Evolutionary conservation across 441 rosid genomes (phyloP).

Genomic region (Cnidoscolus chayamansa): DNA sequence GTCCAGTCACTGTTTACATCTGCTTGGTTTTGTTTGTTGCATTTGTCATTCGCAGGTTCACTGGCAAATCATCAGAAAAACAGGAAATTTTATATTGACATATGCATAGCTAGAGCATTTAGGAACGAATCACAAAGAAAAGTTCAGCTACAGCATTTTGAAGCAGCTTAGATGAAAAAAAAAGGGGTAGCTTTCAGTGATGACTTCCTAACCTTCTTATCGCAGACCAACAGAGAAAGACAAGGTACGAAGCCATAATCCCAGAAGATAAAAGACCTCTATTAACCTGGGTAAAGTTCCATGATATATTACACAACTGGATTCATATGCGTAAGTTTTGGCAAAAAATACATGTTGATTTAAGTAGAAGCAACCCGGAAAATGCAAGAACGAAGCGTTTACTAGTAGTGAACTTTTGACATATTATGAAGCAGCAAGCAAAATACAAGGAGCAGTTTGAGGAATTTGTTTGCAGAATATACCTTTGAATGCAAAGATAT

Average conservation of each 20-base stretch:
- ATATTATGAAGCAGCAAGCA: background rate
- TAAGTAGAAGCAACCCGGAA: background rate
- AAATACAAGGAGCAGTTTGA: background rate
- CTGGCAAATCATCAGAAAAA: constrained; percentile 36
- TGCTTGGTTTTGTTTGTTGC: constrained; percentile 42
- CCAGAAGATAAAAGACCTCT: constrained; percentile 76
- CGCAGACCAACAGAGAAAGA: constrained; percentile 91
- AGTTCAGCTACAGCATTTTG: too few relatives aligned
- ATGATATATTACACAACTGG: background rate
- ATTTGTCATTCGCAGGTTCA: constrained; percentile 57
- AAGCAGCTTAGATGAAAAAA: too few relatives aligned
- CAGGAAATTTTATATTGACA: background rate
- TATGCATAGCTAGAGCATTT: background rate
- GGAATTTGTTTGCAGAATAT: constrained; percentile 10
- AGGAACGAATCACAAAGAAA: too few relatives aligned
- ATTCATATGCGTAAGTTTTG: background rate
- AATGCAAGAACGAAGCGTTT: background rate
- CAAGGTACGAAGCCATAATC: constrained; percentile 82
- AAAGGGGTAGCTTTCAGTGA: too few relatives aligned
- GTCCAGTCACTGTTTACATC: constrained; percentile 56
- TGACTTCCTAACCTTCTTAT: constrained; percentile 63
- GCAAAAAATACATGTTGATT: background rate
- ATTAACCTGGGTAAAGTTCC: constrained; percentile 48
- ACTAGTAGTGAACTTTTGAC: background rate
- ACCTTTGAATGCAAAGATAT: constrained; percentile 75